Evolutionary conservation across 75 land plant species (phyloP).

Genomic region (Picea glauca): DNA sequence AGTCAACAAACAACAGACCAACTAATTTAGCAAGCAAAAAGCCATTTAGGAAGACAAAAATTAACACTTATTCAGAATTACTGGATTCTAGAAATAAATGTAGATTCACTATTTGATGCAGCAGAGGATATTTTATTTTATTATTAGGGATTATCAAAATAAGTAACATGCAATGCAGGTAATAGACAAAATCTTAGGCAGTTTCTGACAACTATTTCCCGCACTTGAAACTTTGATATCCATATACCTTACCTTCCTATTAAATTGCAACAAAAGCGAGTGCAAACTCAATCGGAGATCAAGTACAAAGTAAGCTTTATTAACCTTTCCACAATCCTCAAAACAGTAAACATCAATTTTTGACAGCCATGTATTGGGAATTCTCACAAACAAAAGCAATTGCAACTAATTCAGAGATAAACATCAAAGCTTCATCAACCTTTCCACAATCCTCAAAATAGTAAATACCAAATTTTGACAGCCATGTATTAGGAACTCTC

Average conservation of each 20-base stretch:
- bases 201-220: neutral
- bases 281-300: neutral
- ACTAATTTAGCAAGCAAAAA: neutral
- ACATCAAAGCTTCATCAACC: too few species aligned
- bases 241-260: neutral
- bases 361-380: neutral
- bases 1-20: neutral
- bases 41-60: neutral
- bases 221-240: neutral
- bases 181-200: neutral
- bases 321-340: neutral
- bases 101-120: neutral
- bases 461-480: too few species aligned
- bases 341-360: neutral
- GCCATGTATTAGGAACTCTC: too few species aligned
- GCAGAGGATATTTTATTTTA: neutral
- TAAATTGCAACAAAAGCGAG: neutral
- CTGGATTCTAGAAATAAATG: neutral
- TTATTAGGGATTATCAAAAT: constrained; percentile 5
- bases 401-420: too few species aligned
- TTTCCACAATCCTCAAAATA: too few species aligned
- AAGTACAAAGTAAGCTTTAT: neutral
- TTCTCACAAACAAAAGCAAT: too few species aligned
- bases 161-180: neutral
- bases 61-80: neutral